Conservation (phyloP, 306 rosid species). For the Dryas octopetala region DNA sequence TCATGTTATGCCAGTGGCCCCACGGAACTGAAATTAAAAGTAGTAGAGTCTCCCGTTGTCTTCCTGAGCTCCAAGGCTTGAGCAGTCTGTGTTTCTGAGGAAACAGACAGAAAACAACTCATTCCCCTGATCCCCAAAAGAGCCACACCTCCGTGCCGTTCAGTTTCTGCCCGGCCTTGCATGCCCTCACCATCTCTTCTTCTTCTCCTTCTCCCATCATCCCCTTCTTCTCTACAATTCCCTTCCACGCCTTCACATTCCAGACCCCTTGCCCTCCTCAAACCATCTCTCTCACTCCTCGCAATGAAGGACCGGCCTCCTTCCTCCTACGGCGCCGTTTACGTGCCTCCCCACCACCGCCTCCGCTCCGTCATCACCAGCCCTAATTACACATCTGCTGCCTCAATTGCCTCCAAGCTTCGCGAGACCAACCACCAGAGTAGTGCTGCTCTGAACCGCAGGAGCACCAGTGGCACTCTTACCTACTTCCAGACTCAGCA, state of each 20-base stretch:
- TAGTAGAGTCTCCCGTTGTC: no score
- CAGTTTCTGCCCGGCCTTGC: conserved; percentile 30
- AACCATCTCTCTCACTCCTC: conserved; percentile 27
- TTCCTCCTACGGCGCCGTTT: conserved; percentile 62
- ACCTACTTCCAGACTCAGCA: conserved; percentile 32
- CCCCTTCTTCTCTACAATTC: conserved; percentile 14
- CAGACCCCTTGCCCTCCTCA: conserved; percentile 53
- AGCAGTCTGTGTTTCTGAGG: neutral
- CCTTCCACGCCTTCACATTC: conserved; percentile 2
- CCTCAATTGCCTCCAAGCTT: conserved; percentile 43
- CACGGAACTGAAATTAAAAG: no score
- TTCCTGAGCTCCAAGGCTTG: no score
- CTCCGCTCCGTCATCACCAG: conserved; percentile 58
- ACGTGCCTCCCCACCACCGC: conserved; percentile 90
- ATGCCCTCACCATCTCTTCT: conserved; percentile 33
- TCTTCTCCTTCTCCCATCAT: conserved; percentile 8
- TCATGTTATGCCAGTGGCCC: no score
- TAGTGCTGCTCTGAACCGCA: conserved; percentile 29
- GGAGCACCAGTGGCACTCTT: conserved; percentile 14
- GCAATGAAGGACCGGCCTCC: conserved; percentile 87
- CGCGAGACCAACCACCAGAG: conserved; percentile 10
- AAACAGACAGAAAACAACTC: neutral
- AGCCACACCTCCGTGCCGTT: conserved; percentile 7
- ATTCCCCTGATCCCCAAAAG: conserved; percentile 16
- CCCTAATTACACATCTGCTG: conserved; percentile 36